Evolutionary conservation across 169 alveolate genomes (phyloP), one percentile per base, ranked within the genome.

Genomic region (Eimeria sp.): DNA sequence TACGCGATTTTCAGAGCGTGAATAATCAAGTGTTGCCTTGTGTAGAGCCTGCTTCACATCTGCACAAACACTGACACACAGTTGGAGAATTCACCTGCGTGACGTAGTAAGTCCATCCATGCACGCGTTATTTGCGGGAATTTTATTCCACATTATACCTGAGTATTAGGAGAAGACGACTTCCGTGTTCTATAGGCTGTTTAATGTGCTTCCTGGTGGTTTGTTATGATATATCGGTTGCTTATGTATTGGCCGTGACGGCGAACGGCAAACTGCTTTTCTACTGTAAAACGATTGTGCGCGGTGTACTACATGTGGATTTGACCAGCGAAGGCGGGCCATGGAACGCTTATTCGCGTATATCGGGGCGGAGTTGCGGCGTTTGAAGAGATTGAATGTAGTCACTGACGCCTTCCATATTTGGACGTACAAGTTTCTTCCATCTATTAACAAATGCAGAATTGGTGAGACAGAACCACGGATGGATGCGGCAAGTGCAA

Each of bases 351-450:
- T 65, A 40, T 75, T 89, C 47, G 94, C 22, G 40, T 89, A 95
- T 47, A 86, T 61, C 20, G 73, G 65, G 61, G 30, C 58, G 11
- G 92, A 95, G 58, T 83, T 95, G 84, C 88, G 82, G 95, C 51
- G 95, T 5, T 73, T 95, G 72, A 95, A 95, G 78, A 92, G 70
- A 18, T 11, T 80, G 58, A 95, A 87, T 58, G 95, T 88, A n/a
- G 89, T 95, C 67, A 89, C 89, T 65, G 95, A 95, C 25, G 94
- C 97, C 57, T 95, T 95, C 67, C 89, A 88, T 57, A 95, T 95
- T 5, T 78, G 94, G 93, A 78, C 93, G 14, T 75, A 49, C 65
- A 65, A 63, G 45, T 92, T 72, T 61, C 65, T 95, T 27, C 94
- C 94, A 16, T 87, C 96, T 2, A 95, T 95, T 43, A 95, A 95